Base-by-base conservation (phyloP, 257 asterid species). In the Petrea volubilis region DNA sequence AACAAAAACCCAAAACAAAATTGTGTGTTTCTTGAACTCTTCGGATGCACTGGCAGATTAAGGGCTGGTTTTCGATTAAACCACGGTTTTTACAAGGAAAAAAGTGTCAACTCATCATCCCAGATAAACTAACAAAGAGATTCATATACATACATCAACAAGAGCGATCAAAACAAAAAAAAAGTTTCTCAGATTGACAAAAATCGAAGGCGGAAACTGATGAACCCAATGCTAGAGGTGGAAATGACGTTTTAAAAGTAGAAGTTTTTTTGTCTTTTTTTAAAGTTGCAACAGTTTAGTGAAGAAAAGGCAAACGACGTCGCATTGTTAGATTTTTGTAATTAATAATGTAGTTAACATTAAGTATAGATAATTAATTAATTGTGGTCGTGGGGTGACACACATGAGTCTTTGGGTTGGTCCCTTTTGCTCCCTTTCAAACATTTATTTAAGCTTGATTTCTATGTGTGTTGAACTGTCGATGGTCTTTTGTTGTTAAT, bases 71-170 rank as follows among this genome's bases (percentile, higher is more conserved):
- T 43, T 5, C 50, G 53, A 44, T 67, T 43, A 29, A 36, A 67
- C 40, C 13, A 33, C 71, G 65, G 55, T 44, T 68, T 27, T 21
- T 62, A 62, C 44, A 20, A n/a, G 51, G 38, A 64, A 62, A 44
- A 57, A 64, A 38, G 7, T 49, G 75, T 70, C 66, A 78, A 70
- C 74, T 79, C 86, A 83, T 75, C 76, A 59, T 53, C 77, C 50
- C 55, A 43, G 73, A 75, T 70, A 74, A 82, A 79, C 80, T 79
- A 73, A 50, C 29, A 27, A 50, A 47, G 3, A 40, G 31, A 56
- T 33, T 27, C n/a, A 12, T 36, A 27, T 31, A 13, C 25, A 60
- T 1, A 27, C 78, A 59, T 49, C 4, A 9, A 41, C 13, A 43
- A 52, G 17, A 64, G 50, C 33, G 24, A n/a, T n/a, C n/a, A n/a